Conservation (phyloP, 129 eudicot genomes). For the Chrysanthemum seticuspe region DNA sequence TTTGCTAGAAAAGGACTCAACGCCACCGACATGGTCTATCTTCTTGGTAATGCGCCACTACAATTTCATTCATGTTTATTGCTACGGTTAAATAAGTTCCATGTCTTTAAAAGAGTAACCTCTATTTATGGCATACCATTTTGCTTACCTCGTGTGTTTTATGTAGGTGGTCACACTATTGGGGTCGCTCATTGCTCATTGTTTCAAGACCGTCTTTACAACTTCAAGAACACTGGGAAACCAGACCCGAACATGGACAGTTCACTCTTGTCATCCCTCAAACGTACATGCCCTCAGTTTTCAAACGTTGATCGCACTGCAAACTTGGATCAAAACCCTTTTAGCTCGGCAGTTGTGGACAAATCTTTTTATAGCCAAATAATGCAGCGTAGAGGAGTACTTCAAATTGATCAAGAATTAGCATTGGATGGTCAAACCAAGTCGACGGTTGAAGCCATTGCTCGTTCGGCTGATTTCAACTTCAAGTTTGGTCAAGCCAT, state of each 20-base stretch:
- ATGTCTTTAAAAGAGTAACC: not conserved
- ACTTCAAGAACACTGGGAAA: constrained; percentile 40
- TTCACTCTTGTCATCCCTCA: constrained; percentile 7
- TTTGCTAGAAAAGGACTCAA: constrained; percentile 38
- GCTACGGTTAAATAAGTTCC: not conserved
- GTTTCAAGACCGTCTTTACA: constrained; percentile 52
- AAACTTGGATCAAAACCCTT: constrained; percentile 46
- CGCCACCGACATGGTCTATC: constrained; percentile 45
- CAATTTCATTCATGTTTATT: not conserved
- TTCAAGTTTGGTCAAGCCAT: constrained; percentile 44
- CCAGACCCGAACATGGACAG: constrained; percentile 56
- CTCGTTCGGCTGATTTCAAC: constrained; percentile 35
- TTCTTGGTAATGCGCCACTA: constrained; percentile 38
- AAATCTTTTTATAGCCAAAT: constrained; percentile 48
- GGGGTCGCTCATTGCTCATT: constrained; percentile 54
- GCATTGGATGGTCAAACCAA: constrained; percentile 40
- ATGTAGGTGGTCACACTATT: constrained; percentile 53
- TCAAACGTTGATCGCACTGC: constrained; percentile 26
- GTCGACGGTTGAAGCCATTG: constrained; percentile 34
- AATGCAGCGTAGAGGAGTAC: constrained; percentile 34
- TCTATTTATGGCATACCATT: not conserved
- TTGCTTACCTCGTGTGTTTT: not conserved
- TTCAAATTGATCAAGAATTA: constrained; percentile 50
- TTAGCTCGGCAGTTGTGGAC: constrained; percentile 43
- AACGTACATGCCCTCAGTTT: constrained; percentile 32